Percentiles rank a stretch among this genome's conserved stretches.
These are phyloP conservation scores for Epithemia pelagica DNA, from an alignment of 108 stramenopile species.

Conservation along the genomic window DNA sequence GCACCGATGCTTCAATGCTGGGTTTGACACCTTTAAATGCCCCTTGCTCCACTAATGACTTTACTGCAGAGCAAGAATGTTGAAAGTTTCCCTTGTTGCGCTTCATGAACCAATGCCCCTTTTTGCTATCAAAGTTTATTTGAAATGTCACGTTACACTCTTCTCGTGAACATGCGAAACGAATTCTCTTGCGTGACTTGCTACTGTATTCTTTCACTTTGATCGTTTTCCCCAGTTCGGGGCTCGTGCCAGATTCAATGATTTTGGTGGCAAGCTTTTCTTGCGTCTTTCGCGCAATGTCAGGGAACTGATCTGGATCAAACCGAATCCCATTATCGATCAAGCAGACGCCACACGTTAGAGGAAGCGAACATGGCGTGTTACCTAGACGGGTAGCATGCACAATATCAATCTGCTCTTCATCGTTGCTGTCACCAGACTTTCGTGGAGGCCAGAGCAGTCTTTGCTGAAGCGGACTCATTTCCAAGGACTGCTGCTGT, in stretches of 20 bases:
- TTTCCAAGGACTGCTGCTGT: too few species aligned
- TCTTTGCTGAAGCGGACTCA: not conserved
- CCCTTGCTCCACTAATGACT: not conserved
- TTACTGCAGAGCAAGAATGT: not conserved
- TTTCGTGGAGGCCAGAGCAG: not conserved
- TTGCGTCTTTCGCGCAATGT: not conserved
- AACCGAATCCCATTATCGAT: not conserved
- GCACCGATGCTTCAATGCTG: not conserved
- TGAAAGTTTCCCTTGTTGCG: not conserved
- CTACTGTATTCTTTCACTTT: not conserved
- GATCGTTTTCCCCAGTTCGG: not conserved
- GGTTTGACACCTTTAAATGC: not conserved
- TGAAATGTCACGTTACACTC: not conserved
- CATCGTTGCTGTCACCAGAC: not conserved
- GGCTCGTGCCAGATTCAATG: not conserved
- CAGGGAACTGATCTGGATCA: not conserved
- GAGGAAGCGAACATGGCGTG: not conserved
- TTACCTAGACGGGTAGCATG: not conserved
- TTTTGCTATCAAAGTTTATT: conserved; percentile 1
- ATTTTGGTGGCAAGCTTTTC: not conserved
- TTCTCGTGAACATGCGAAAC: not conserved
- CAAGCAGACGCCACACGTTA: not conserved
- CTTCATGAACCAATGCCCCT: not conserved
- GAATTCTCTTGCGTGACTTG: not conserved
- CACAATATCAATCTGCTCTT: not conserved